Conservation (phyloP, 768 basidiomycete genomes). For the Panaeolus papilionaceus region DNA sequence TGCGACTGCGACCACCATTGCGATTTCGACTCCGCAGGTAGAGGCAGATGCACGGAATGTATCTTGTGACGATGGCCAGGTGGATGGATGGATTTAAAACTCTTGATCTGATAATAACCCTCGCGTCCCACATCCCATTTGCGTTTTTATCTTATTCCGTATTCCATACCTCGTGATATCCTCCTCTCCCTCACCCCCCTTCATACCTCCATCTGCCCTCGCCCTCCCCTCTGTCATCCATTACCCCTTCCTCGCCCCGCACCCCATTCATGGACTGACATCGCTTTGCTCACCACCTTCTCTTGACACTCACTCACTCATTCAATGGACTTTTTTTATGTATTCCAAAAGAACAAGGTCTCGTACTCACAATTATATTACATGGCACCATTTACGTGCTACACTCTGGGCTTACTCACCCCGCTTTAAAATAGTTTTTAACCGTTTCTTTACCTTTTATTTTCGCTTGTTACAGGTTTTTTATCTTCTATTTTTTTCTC, state of each 20-base stretch:
- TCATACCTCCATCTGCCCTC: background rate
- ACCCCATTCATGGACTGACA: background rate
- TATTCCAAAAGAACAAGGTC: background rate
- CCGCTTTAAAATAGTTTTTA: constrained; percentile 6
- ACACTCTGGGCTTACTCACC: background rate
- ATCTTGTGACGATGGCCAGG: background rate
- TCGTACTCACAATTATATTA: constrained; percentile 6
- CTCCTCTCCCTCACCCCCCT: background rate
- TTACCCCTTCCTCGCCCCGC: background rate
- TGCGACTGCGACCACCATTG: too few relatives aligned
- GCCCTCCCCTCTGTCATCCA: background rate
- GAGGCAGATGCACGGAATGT: too few relatives aligned
- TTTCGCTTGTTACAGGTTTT: background rate
- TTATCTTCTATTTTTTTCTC: background rate
- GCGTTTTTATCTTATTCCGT: background rate
- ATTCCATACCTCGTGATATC: background rate
- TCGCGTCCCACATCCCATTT: background rate
- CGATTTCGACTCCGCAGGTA: too few relatives aligned
- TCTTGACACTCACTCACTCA: background rate
- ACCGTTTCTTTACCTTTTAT: background rate
- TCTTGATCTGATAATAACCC: background rate
- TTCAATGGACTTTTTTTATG: background rate
- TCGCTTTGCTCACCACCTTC: background rate
- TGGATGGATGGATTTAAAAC: background rate
- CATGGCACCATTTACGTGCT: constrained; percentile 5